Conservation (phyloP, 2,329 filamentous ascomycete species). For the Penicillium sp. region DNA sequence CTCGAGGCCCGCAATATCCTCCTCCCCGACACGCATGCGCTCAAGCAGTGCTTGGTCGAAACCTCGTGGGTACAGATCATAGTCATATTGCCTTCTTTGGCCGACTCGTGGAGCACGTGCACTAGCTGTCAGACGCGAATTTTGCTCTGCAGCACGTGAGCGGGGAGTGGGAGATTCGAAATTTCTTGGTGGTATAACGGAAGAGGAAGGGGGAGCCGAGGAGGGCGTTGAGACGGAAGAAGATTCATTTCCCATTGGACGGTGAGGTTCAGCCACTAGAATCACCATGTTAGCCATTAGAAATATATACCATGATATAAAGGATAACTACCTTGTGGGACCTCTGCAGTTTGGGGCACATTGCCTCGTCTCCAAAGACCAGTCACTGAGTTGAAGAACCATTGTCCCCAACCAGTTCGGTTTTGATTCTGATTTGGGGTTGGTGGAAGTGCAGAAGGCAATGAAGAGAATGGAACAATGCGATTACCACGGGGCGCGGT, state of each 20-base stretch:
- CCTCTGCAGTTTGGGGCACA: neutral
- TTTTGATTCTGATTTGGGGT: neutral
- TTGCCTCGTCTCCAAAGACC: slow-evolving; percentile 13
- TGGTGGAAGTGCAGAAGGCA: slow-evolving; percentile 4
- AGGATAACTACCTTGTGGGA: neutral
- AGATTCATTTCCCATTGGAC: neutral
- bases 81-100: neutral
- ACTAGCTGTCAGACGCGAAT: neutral
- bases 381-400: slow-evolving; percentile 21
- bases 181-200: neutral
- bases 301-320: neutral
- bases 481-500: neutral
- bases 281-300: neutral
- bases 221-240: neutral
- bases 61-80: neutral
- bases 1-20: slow-evolving; percentile 10
- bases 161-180: neutral
- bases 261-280: neutral
- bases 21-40: slow-evolving; percentile 5
- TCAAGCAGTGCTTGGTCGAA: slow-evolving; percentile 10
- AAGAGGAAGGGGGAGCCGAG: neutral
- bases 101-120: neutral
- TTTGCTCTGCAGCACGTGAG: neutral
- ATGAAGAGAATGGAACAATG: neutral
- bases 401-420: slow-evolving; percentile 6